A percentile compares a stretch with the other conserved stretches of the same genome.
Conservation (phyloP, 306 rosid species). For the Rosa persica region DNA sequence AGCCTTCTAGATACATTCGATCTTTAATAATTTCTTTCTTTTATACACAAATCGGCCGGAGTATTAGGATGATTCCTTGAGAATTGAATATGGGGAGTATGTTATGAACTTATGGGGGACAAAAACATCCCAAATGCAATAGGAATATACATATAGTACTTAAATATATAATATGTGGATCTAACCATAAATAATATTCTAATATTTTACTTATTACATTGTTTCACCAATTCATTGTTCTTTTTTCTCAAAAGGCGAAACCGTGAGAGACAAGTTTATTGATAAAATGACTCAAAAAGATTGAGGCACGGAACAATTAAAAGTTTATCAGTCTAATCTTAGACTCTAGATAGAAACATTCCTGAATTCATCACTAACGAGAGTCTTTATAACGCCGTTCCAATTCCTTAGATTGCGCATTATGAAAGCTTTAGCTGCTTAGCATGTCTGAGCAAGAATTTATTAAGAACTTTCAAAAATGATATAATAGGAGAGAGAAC, state of each 20-base stretch:
- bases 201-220: background rate
- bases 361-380: no score
- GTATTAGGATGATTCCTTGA: background rate
- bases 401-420: no score
- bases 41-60: background rate
- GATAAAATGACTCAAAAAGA: no score
- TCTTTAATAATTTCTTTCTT: background rate
- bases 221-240: background rate
- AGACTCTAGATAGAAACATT: no score
- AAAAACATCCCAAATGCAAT: background rate
- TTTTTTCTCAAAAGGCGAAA: no score
- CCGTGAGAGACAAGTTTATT: no score
- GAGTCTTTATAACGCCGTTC: no score
- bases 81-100: background rate
- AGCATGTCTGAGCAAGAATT: background rate
- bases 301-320: no score
- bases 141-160: no score
- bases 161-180: background rate
- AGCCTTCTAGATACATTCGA: background rate
- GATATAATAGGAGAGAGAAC: background rate
- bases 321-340: no score
- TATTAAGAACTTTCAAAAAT: background rate
- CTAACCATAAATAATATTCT: no score
- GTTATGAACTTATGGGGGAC: background rate
- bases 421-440: background rate